These are phyloP conservation scores for Eruca vesicaria DNA, from an alignment of 441 rosid genomes.

Conservation along the genomic window DNA sequence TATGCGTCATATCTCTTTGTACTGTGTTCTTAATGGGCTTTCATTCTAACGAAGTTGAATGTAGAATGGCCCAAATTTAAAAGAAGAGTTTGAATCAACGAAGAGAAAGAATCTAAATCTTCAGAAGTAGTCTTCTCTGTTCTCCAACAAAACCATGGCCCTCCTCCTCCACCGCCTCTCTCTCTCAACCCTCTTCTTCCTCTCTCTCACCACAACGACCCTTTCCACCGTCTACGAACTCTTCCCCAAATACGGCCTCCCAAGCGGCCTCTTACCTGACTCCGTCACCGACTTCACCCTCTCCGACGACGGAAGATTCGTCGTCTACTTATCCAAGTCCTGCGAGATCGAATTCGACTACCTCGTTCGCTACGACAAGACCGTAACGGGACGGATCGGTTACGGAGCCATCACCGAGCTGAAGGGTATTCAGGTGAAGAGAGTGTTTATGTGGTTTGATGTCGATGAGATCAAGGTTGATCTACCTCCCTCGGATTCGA, in stretches of 20 bases:
- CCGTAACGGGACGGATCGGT: conserved; percentile 61
- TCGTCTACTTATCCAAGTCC: conserved; percentile 46
- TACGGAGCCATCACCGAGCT: conserved; percentile 72
- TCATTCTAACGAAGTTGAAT: too few relatives aligned
- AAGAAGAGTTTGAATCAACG: too few relatives aligned
- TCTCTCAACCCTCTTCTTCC: conserved; percentile 15
- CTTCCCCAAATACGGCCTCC: conserved; percentile 86
- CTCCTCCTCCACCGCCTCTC: conserved; percentile 23
- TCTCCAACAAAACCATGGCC: conserved; percentile 17
- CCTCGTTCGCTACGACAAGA: conserved; percentile 73
- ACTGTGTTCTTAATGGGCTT: too few relatives aligned
- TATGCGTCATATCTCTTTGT: too few relatives aligned
- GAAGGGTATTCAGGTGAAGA: conserved; percentile 82
- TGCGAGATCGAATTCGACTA: conserved; percentile 80
- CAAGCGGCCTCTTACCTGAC: conserved; percentile 70
- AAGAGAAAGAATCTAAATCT: too few relatives aligned
- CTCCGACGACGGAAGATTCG: conserved; percentile 63
- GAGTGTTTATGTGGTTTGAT: conserved; percentile 71
- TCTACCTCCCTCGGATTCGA: conserved; percentile 79
- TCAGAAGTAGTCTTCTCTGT: not conserved
- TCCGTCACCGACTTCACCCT: conserved; percentile 59
- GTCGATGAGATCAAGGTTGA: conserved; percentile 88
- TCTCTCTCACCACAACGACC: conserved; percentile 18
- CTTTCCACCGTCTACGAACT: conserved; percentile 59
- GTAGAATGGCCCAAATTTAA: too few relatives aligned